Evolutionary conservation across 2,329 filamentous ascomycete species (phyloP), one percentile per base, ranked within the genome.

Genomic region (Fonsecaea multimorphosa): DNA sequence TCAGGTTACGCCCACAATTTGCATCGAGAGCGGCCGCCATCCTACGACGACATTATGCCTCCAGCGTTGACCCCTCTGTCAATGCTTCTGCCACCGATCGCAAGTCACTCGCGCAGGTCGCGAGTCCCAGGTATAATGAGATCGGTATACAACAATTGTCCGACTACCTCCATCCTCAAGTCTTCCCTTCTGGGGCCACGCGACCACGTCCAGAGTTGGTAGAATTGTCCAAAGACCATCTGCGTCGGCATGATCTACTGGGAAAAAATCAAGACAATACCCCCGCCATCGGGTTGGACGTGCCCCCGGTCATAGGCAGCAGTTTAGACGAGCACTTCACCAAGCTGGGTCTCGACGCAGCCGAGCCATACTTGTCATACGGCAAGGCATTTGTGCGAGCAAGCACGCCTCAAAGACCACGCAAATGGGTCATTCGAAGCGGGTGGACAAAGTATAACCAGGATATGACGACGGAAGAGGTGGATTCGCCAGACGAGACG

Each of bases 71-170:
- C 29, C 22, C 19, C 22, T 22, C 52, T 51, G 29, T 2, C 38
- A 44, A 27, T 27, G 16, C 11, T 52, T 14, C 64, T 40, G 16
- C 53, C 2, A 14, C n/a, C 34, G 60, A 54, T n/a, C 55, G 49
- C 49, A 63, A 56, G 32, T 38, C 63, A 8, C 57, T 68, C 24
- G 55, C 67, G 19, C 61, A 54, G 44, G 40, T 31, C 12, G 76
- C 79, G 3, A 79, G 85, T 63, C 83, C 92, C 56, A 88, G 95
- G 71, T 92, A 90, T 81, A 99, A 96, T 79, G 91, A 96, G 72
- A 93, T 99, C 73, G 92, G 92, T 60, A 92, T 99, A 44, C 95
- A 99, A 79, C 94, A 98, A 74, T 82, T 99, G 72, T 97, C 93
- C 82, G 84, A 85, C 65, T 85, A 93, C 81, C 84, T 99, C 52